Base-by-base conservation (phyloP, 2,329 filamentous ascomycete genomes). In the Fusarium buxicola region DNA sequence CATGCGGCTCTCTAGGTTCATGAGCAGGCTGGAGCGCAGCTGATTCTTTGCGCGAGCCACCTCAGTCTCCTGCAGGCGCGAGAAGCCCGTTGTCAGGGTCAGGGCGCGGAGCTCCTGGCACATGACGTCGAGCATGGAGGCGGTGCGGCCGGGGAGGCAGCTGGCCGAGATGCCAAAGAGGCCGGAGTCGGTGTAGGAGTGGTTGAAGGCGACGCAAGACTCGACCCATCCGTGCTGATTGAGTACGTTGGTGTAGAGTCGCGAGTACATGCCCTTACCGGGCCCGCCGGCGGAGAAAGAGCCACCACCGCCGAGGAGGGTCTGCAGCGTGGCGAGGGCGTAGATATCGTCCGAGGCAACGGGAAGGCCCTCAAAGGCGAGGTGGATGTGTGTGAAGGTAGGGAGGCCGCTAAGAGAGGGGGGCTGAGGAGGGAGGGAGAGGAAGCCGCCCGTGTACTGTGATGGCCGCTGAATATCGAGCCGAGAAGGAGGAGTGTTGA, bases 211-310 rank as follows among this genome's bases (percentile, higher is more conserved):
- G 47, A 96, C 85, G 79, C 95, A 98, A 59, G 89, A 94, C 80
- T 99, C 95, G 24, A 99, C 92, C 94, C 94, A 99, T 69, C 91
- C 92, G 79, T 97, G 89, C 79, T 98, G 94, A 81, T 99, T 99
- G 47, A 99, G 86, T 1, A 98, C 94, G 75, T 97, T 97, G 63
- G 94, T 98, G 83, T 97, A 99, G 8, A 99, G 86, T 11, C 95
- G 90, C 32, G 92, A 96, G 83, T 98, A 98, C 95, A 99, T 99
- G 76, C 95, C 95, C 82, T 99, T 99, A 49, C 95, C 95, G 5
- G 95, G 95, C 0, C 95, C 95, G 70, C 95, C 95, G 50, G 95
- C 95, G 13, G 92, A 96, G 81, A 99, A 99, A 53, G 94, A 97
- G 21, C 95, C 95, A 44, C 95, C 95, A 43, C 95, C 95, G 55